phyloP scores from a whole-genome alignment of 768 basidiomycete genomes.

The Lentinula sp. region DNA sequence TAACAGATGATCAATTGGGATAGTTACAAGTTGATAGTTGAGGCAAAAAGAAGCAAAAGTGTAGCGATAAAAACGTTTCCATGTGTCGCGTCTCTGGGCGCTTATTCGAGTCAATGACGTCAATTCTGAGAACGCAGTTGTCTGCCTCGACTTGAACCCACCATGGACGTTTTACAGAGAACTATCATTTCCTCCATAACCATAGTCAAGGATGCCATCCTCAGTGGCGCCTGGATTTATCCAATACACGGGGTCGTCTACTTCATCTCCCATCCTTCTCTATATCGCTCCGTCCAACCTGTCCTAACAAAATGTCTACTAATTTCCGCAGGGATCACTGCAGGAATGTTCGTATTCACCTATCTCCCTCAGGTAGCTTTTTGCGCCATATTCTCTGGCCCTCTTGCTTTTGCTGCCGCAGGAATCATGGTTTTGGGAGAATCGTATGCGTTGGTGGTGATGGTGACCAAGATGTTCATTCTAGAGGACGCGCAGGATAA shows the following conservation, averaged over 20 bases:
- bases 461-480: slow-evolving; percentile 30
- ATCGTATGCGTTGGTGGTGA: slow-evolving; percentile 29
- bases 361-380: slow-evolving; percentile 65
- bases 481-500: slow-evolving; percentile 28
- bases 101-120: neutral
- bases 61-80: too few species aligned
- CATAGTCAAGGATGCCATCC: slow-evolving; percentile 22
- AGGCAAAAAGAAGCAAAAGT: too few species aligned
- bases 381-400: slow-evolving; percentile 56
- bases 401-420: slow-evolving; percentile 54
- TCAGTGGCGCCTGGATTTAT: slow-evolving; percentile 32
- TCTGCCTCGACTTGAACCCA: neutral
- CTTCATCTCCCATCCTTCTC: slow-evolving; percentile 26
- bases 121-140: neutral
- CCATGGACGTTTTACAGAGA: neutral
- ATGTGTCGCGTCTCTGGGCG: too few species aligned
- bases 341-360: slow-evolving; percentile 46
- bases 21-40: too few species aligned
- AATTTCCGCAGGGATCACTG: slow-evolving; percentile 32
- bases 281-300: slow-evolving; percentile 28
- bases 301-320: slow-evolving; percentile 31
- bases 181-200: neutral
- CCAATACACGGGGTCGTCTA: slow-evolving; percentile 31
- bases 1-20: too few species aligned
- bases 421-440: slow-evolving; percentile 37